Evolutionary conservation across 1,139 yeast species (phyloP).

Genomic region (Candida sp.): DNA sequence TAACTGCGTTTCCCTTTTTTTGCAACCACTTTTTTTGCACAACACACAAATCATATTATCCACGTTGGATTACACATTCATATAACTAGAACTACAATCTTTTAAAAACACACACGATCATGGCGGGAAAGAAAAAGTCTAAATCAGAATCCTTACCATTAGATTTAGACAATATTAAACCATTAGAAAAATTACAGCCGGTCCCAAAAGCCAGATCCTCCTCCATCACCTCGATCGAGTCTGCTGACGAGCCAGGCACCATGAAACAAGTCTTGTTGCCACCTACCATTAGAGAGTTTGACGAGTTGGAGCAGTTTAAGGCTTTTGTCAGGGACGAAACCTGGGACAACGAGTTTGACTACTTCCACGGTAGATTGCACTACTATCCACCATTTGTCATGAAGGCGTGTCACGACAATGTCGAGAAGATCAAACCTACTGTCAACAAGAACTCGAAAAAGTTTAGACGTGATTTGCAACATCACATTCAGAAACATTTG

Average conservation of each 20-base stretch:
- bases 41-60: not conserved
- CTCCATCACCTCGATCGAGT: slow-evolving; percentile 37
- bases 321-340: slow-evolving; percentile 70
- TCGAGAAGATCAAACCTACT: slow-evolving; percentile 75
- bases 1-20: slow-evolving; percentile 1
- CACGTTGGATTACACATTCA: slow-evolving; percentile 8
- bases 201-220: slow-evolving; percentile 40
- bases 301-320: slow-evolving; percentile 66
- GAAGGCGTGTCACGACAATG: slow-evolving; percentile 68
- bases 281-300: slow-evolving; percentile 57
- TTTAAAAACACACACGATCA: slow-evolving; percentile 6
- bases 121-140: slow-evolving; percentile 19
- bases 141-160: slow-evolving; percentile 18
- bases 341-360: slow-evolving; percentile 76
- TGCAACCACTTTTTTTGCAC: slow-evolving; percentile 3
- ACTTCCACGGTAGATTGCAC: slow-evolving; percentile 65
- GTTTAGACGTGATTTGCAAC: slow-evolving; percentile 75
- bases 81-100: slow-evolving; percentile 2
- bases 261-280: slow-evolving; percentile 36
- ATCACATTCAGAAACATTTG: slow-evolving; percentile 74
- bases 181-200: slow-evolving; percentile 42
- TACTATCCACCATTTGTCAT: slow-evolving; percentile 78
- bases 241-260: slow-evolving; percentile 30
- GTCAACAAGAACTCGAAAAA: slow-evolving; percentile 74
- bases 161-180: slow-evolving; percentile 45